phyloP scores from a whole-genome alignment of 331 rosid species.

The Cydonia oblonga region DNA sequence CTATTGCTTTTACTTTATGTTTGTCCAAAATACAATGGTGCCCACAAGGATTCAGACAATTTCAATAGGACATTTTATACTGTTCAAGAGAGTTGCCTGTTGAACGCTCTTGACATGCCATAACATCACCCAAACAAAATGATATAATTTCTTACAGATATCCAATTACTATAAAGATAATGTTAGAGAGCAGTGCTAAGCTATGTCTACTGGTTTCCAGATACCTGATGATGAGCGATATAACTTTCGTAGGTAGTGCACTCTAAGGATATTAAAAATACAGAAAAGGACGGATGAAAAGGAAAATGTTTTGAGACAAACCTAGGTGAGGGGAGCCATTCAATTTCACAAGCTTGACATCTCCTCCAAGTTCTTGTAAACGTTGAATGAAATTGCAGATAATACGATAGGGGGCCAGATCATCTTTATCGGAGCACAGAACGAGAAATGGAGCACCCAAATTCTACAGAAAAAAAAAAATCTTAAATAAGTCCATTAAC shows the following conservation, averaged over 20 bases:
- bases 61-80: not conserved
- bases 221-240: not conserved
- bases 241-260: not conserved
- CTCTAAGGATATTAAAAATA: not conserved
- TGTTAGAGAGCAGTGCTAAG: not conserved
- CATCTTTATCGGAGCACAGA: constrained; percentile 69
- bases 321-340: constrained; percentile 70
- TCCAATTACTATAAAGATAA: not conserved
- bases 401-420: constrained; percentile 46
- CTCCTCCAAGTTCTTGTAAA: constrained; percentile 57
- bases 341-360: constrained; percentile 63
- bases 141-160: not conserved
- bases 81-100: not conserved
- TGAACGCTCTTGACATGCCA: not conserved
- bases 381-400: constrained; percentile 50
- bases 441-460: constrained; percentile 85
- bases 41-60: not conserved
- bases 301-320: constrained; percentile 24
- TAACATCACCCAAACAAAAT: not conserved
- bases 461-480: constrained; percentile 28
- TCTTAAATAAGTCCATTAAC: constrained; percentile 2
- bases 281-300: not conserved
- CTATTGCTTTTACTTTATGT: not conserved
- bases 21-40: not conserved
- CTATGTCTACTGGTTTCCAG: not conserved